These are phyloP conservation scores for Penicillium sp. DNA, from an alignment of 2,329 filamentous ascomycete species.

Conservation along the genomic window DNA sequence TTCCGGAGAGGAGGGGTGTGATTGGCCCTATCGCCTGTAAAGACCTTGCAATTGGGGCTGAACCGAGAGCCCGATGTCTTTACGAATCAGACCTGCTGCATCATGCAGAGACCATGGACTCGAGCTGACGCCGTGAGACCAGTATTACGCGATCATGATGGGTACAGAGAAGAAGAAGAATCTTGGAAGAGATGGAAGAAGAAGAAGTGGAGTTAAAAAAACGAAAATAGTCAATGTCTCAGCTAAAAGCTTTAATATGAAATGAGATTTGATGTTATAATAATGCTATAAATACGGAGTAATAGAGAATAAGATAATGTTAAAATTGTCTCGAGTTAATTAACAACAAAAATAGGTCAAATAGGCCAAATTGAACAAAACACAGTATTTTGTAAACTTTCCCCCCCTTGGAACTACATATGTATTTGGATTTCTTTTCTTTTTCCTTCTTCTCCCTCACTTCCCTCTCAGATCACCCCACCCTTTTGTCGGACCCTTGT, in stretches of 20 bases:
- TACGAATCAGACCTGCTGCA: not conserved
- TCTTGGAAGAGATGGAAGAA: not conserved
- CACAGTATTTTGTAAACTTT: not conserved
- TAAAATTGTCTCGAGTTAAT: not conserved
- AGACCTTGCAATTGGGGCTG: conserved; percentile 16
- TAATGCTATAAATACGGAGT: not conserved
- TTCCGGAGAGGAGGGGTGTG: conserved; percentile 13
- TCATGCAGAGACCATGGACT: not conserved
- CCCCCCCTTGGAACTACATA: not conserved
- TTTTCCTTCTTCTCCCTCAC: conserved; percentile 7
- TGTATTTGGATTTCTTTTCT: not conserved
- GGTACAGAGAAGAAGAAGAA: not conserved
- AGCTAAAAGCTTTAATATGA: conserved; percentile 3
- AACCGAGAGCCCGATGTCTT: not conserved
- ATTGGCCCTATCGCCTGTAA: conserved; percentile 14
- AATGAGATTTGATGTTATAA: too few species aligned
- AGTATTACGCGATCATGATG: conserved; percentile 1
- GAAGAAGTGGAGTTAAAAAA: conserved; percentile 3
- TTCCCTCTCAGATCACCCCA: not conserved
- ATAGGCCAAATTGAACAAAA: too few species aligned
- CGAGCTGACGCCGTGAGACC: conserved; percentile 1
- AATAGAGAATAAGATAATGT: not conserved
- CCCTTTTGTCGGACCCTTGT: not conserved
- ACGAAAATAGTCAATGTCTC: not conserved
- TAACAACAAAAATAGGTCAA: not conserved